Evolutionary conservation across 1,139 yeast genomes (phyloP), one percentile per base, ranked within the genome.

Genomic region (Tardiomyces digboiensis): DNA sequence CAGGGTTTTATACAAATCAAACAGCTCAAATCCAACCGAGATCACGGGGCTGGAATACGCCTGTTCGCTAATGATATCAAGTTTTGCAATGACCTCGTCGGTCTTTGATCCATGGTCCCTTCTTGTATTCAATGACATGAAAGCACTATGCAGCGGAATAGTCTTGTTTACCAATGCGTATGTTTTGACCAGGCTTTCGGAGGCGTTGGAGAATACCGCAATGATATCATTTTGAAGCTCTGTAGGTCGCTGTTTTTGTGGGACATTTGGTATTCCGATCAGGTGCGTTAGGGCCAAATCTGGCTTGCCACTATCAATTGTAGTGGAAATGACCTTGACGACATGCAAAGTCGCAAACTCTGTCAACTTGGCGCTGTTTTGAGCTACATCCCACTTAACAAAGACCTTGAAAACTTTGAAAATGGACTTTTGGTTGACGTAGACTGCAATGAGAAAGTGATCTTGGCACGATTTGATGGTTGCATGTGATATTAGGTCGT

Each of bases 61-160:
- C 10, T 16, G 12, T 16, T 26, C 33, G 12, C 12, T 16, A 16
- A 26, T 85, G 3, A 61, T 45, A 45, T 74, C 72, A 85, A 89
- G 81, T 38, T 68, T 68, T 1, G 52, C 50, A 19, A 82, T 70
- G 1, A 75, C 69, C 7, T 52, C 46, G 38, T 72, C 63, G 16
- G 33, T 26, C 10, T 26, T 26, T 5, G 33, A 26, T 16, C 33
- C 33, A n/a, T 26, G 33, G 14, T 26, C 33, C 5, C 33, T n/a
- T 8, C 33, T n/a, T 16, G 33, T 26, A 16, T 26, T 26, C 33
- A 26, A 16, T 3, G 33, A 26, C 33, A 26, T 26, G 10, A 26
- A 26, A 8, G 33, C 33, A 5, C 33, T 8, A 8, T 26, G 33
- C 5, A 26, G 33, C 8, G 33, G 33, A 8, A 26, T 26, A 5